Percentiles rank a stretch among this genome's conserved stretches.
These are phyloP conservation scores for Plasmodium gaboni DNA, from an alignment of 169 alveolate genomes.

Conservation along the genomic window DNA sequence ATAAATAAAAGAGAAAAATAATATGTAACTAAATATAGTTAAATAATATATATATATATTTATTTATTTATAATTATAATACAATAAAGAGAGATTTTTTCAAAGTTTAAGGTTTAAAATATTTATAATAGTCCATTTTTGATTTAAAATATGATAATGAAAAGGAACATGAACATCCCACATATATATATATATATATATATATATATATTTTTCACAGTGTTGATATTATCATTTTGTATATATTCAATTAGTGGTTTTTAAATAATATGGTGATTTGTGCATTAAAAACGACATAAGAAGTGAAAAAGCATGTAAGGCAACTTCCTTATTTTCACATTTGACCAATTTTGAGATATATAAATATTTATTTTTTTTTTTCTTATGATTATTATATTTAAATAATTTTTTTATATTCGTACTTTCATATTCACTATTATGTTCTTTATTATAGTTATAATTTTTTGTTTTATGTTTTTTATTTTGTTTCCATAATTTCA, in stretches of 20 bases:
- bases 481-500: conserved; percentile 5
- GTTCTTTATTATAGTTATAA: conserved; percentile 5
- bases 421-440: conserved; percentile 6
- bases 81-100: no score
- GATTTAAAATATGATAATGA: no score
- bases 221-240: no score
- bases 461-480: background rate
- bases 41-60: no score
- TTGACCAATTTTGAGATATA: conserved; percentile 76
- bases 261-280: conserved; percentile 73
- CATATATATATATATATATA: background rate
- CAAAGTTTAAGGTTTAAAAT: no score
- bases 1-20: no score
- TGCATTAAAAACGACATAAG: conserved; percentile 67
- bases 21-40: no score
- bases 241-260: conserved; percentile 33
- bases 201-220: background rate
- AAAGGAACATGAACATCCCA: background rate
- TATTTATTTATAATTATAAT: no score
- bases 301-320: conserved; percentile 73
- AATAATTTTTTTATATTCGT: conserved; percentile 6
- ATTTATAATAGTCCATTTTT: no score
- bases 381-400: conserved; percentile 11
- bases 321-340: conserved; percentile 77
- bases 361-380: conserved; percentile 51